phyloP scores from a whole-genome alignment of 257 asterid species.

The Gentiana macrophylla region DNA sequence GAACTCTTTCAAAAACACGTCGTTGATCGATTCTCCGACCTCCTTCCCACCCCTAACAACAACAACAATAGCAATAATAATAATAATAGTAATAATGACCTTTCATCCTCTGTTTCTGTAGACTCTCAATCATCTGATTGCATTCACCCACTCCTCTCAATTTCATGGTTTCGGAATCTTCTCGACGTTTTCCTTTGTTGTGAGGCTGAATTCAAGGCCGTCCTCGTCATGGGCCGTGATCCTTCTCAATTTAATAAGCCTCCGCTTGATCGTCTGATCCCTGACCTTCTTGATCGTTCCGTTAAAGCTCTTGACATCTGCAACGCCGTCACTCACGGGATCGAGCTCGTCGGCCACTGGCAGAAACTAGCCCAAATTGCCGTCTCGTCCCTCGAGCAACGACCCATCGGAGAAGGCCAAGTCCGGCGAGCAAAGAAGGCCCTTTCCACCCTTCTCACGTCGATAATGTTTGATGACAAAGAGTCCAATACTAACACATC shows the following conservation, averaged over 20 bases:
- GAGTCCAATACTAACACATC: slow-evolving; percentile 21
- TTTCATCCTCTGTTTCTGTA: slow-evolving; percentile 1
- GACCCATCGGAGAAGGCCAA: slow-evolving; percentile 69
- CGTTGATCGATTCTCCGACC: slow-evolving; percentile 55
- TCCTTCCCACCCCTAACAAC: slow-evolving; percentile 24
- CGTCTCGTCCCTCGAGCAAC: slow-evolving; percentile 42
- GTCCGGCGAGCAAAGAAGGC: slow-evolving; percentile 61
- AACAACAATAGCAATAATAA: background rate
- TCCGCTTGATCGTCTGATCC: slow-evolving; percentile 69
- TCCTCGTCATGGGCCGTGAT: slow-evolving; percentile 47
- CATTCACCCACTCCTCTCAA: slow-evolving; percentile 41
- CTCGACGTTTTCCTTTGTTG: slow-evolving; percentile 72
- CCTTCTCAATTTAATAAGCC: slow-evolving; percentile 53
- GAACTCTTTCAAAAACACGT: slow-evolving; percentile 67
- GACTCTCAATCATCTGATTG: slow-evolving; percentile 26
- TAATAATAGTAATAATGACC: background rate
- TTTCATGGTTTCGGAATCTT: slow-evolving; percentile 68
- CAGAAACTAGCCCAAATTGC: slow-evolving; percentile 61
- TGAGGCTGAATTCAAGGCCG: slow-evolving; percentile 71
- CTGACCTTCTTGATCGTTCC: slow-evolving; percentile 58
- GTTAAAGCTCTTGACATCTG: slow-evolving; percentile 73
- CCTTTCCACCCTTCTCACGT: slow-evolving; percentile 38
- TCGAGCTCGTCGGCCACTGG: slow-evolving; percentile 73
- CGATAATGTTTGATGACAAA: slow-evolving; percentile 61
- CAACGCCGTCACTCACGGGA: slow-evolving; percentile 71